phyloP scores from a whole-genome alignment of 1,139 yeast genomes.

The Yamadazyma siamensis region DNA sequence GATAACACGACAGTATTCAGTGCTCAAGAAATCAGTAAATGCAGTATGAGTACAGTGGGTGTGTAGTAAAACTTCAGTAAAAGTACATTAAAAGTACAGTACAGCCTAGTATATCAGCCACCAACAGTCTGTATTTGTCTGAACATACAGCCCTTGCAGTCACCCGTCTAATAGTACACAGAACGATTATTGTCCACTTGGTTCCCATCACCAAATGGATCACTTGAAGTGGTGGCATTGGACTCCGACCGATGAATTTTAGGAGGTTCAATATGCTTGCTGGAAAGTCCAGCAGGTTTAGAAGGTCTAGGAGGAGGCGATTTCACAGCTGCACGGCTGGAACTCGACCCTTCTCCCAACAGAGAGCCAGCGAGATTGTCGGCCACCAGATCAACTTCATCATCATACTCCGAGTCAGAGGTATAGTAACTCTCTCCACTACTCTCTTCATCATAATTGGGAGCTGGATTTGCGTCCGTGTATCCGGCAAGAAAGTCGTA shows the following conservation, averaged over 20 bases:
- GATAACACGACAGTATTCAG: too few relatives aligned
- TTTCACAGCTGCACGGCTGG: conserved; percentile 6
- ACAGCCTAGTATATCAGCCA: too few relatives aligned
- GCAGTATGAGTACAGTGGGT: too few relatives aligned
- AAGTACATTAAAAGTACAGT: too few relatives aligned
- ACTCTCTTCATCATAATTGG: conserved; percentile 27
- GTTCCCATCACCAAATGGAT: conserved; percentile 72
- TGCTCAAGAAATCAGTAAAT: too few relatives aligned
- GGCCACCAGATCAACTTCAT: conserved; percentile 17
- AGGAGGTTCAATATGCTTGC: conserved; percentile 9
- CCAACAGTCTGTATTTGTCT: too few relatives aligned
- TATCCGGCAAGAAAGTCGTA: conserved; percentile 54
- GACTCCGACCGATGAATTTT: conserved; percentile 18
- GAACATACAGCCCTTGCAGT: too few relatives aligned
- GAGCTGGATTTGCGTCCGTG: conserved; percentile 34
- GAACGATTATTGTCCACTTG: conserved; percentile 24
- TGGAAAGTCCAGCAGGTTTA: conserved; percentile 20
- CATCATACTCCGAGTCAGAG: conserved; percentile 26
- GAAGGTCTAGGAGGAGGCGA: conserved; percentile 35
- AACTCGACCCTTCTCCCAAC: conserved; percentile 2
- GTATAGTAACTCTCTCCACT: conserved; percentile 43
- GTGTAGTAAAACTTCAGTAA: too few relatives aligned
- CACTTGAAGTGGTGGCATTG: conserved; percentile 27
- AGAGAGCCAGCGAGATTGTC: conserved; percentile 13
- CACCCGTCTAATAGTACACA: conserved; percentile 6